Evolutionary conservation across 768 basidiomycete species (phyloP), one percentile per base, ranked within the genome.

Genomic region (Mycena floridula): DNA sequence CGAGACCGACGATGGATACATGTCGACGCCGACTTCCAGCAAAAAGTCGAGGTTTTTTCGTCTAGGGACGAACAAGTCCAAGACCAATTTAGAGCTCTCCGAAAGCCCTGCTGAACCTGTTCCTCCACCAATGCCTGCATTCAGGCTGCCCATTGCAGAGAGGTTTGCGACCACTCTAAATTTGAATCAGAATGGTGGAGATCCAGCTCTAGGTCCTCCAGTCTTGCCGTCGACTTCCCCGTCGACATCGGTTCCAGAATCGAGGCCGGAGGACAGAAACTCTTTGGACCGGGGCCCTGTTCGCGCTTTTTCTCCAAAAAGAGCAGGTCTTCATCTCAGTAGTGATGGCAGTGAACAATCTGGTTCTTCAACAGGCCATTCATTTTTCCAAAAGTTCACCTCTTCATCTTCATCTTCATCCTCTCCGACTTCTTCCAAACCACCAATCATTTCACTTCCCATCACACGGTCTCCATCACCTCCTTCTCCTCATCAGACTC

Each of bases 131-230:
- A n/a, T n/a, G 42, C 62, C 59, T 12, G 56, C 59, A 2, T 54
- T 69, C 25, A 54, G 61, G 7, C 63, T 75, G 18, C 74, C 75
- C 20, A 76, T 76, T 44, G 74, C 74, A 3, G 68, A 62, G 15
- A 59, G 61, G 46, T 79, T 76, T 50, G 74, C 69, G 9, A 72
- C 67, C 2, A 65, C 66, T 26, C 35, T 47, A 32, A 35, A 43
- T 16, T 16, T 45, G 11, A 43, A 40, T 12, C 35, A 38, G 2
- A 46, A 45, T 18, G 21, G 16, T 39, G 9, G 32, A 15, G 47
- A 49, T 9, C 47, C 47, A 12, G 47, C 47, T 12, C 25, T 46
- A 32, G 44, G 48, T 24, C 36, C 40, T 40, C 41, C 35, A 20
- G 32, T 7, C 13, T 35, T 35, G 7, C 32, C 32, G 13, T 18